Evolutionary conservation across 2,329 filamentous ascomycete genomes (phyloP).

Genomic region (Dothideomycetes sp.): DNA sequence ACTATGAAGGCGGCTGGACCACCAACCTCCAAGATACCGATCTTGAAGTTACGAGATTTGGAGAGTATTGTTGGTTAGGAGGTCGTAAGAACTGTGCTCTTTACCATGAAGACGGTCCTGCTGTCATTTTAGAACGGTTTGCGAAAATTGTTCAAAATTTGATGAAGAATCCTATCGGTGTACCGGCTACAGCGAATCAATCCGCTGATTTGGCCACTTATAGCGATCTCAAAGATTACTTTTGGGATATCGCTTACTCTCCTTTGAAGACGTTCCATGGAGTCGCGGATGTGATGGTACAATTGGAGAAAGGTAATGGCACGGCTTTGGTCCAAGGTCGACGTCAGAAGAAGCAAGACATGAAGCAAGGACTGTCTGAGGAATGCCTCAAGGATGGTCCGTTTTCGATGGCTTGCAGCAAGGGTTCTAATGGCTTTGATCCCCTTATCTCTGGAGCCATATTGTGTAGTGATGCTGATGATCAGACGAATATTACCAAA

Average conservation of each 20-base stretch:
- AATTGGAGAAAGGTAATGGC: conserved; percentile 23
- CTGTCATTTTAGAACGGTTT: conserved; percentile 29
- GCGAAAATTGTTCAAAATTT: conserved; percentile 34
- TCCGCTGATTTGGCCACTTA: conserved; percentile 28
- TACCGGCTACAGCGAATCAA: conserved; percentile 29
- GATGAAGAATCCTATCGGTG: conserved; percentile 33
- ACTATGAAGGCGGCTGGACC: conserved; percentile 42
- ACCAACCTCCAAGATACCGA: conserved; percentile 46
- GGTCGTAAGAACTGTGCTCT: conserved; percentile 39
- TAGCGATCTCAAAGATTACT: conserved; percentile 25
- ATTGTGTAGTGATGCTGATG: conserved; percentile 29
- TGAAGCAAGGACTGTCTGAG: conserved; percentile 17
- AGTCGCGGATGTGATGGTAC: conserved; percentile 24
- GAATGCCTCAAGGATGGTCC: conserved; percentile 23
- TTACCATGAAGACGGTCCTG: conserved; percentile 24
- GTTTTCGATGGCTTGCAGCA: conserved; percentile 18
- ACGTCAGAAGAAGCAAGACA: conserved; percentile 29
- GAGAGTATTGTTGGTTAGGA: conserved; percentile 44
- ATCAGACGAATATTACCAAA: conserved; percentile 19
- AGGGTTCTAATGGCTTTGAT: not conserved
- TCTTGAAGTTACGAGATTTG: conserved; percentile 45
- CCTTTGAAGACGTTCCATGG: conserved; percentile 24
- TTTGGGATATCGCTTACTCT: conserved; percentile 27
- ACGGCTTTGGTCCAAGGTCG: conserved; percentile 29
- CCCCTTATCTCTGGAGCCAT: conserved; percentile 21